Evolutionary conservation across 2,329 filamentous ascomycete species (phyloP).

Genomic region (Nemania sp.): DNA sequence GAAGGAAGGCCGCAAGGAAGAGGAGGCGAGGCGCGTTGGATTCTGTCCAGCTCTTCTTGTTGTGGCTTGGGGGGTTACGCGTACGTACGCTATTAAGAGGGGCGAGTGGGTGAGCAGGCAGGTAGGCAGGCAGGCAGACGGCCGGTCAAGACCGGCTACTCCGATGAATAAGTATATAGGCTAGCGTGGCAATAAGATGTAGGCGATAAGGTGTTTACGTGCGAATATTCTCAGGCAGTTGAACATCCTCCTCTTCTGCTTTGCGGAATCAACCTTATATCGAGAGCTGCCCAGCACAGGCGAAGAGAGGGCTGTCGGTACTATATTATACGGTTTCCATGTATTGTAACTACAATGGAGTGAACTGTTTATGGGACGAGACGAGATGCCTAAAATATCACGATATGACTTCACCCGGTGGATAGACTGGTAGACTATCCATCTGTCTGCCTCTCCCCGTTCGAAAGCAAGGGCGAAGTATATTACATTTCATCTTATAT

Average conservation of each 20-base stretch:
- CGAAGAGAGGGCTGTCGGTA: too few relatives aligned
- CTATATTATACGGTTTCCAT: too few relatives aligned
- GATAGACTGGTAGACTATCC: too few relatives aligned
- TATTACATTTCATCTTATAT: too few relatives aligned
- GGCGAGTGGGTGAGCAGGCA: background rate
- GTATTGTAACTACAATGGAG: too few relatives aligned
- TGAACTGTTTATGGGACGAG: too few relatives aligned
- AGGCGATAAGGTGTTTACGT: slow-evolving; percentile 6
- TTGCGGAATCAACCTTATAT: too few relatives aligned
- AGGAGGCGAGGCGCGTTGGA: slow-evolving; percentile 11
- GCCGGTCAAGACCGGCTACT: background rate
- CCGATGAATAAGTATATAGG: background rate
- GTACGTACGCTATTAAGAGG: background rate
- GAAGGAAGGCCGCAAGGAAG: background rate
- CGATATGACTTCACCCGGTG: too few relatives aligned
- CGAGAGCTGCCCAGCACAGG: too few relatives aligned
- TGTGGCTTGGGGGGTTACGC: background rate
- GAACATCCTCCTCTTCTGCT: background rate
- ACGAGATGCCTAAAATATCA: too few relatives aligned
- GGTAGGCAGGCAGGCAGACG: background rate
- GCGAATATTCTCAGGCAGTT: background rate
- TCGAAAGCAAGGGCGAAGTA: too few relatives aligned
- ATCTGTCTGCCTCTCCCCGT: too few relatives aligned
- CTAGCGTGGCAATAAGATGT: slow-evolving; percentile 12
- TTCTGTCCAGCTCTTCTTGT: slow-evolving; percentile 3